Percentiles rank a stretch among this genome's conserved stretches.
Conservation (phyloP, 1,139 yeast species). For the Chernovozyma sophiae-reginae region DNA sequence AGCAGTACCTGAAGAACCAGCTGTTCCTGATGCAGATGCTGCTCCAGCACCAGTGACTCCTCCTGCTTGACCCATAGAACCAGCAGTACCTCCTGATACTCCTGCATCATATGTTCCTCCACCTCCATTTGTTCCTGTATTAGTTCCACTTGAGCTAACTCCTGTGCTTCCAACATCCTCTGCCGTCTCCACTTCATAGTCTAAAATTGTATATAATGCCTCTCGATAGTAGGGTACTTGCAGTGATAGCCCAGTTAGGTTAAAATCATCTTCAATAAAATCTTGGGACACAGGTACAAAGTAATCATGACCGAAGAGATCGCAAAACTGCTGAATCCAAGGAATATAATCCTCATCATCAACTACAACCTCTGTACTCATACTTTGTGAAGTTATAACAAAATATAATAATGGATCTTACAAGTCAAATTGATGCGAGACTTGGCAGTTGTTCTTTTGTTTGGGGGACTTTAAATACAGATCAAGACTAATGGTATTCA, state of each 20-base stretch:
- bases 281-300: conserved; percentile 91
- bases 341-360: conserved; percentile 61
- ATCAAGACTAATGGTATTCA: too few relatives aligned
- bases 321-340: conserved; percentile 89
- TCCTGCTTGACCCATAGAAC: conserved; percentile 7
- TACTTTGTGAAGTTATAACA: neutral
- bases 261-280: conserved; percentile 94
- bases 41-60: conserved; percentile 10
- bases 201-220: conserved; percentile 82
- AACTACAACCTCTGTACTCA: conserved; percentile 6
- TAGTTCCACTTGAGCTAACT: conserved; percentile 5
- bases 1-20: conserved; percentile 6
- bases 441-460: too few relatives aligned
- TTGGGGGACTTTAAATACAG: too few relatives aligned
- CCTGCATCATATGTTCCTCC: neutral
- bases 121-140: neutral
- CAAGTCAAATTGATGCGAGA: too few relatives aligned
- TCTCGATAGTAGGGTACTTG: conserved; percentile 90
- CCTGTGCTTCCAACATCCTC: conserved; percentile 22
- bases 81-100: neutral
- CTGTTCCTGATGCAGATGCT: conserved; percentile 9
- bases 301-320: conserved; percentile 85
- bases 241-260: conserved; percentile 80
- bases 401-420: too few relatives aligned
- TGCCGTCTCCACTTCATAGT: conserved; percentile 77